phyloP scores from a whole-genome alignment of 306 rosid species.

The Lathyrus oleraceus region DNA sequence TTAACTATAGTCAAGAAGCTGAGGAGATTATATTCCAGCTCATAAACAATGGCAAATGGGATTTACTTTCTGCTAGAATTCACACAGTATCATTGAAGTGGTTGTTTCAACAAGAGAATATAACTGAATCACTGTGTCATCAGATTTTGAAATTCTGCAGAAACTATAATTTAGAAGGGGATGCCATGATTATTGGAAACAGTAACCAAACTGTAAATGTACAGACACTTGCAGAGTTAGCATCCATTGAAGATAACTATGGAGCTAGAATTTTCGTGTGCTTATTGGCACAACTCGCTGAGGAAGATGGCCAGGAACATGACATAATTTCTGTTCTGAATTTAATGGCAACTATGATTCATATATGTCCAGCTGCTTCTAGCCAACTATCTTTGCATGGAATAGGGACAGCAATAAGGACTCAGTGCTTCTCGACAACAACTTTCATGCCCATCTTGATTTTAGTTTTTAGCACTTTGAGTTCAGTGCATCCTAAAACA shows the following conservation, averaged over 20 bases:
- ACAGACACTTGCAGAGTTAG: slow-evolving; percentile 67
- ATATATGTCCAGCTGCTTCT: slow-evolving; percentile 59
- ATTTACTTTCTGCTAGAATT: slow-evolving; percentile 68
- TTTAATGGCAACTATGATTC: slow-evolving; percentile 52
- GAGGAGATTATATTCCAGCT: slow-evolving; percentile 69
- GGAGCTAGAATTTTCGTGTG: slow-evolving; percentile 66
- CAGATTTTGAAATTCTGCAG: slow-evolving; percentile 77
- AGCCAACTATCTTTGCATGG: slow-evolving; percentile 62
- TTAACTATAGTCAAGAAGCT: slow-evolving; percentile 71
- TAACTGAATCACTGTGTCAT: slow-evolving; percentile 50
- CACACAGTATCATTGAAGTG: slow-evolving; percentile 74
- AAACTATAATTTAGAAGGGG: slow-evolving; percentile 46
- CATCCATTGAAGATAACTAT: slow-evolving; percentile 61
- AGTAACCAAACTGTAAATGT: slow-evolving; percentile 44
- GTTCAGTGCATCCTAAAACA: slow-evolving; percentile 57
- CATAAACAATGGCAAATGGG: slow-evolving; percentile 64
- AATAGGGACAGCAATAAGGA: slow-evolving; percentile 58
- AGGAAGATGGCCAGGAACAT: slow-evolving; percentile 59
- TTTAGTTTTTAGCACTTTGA: slow-evolving; percentile 58
- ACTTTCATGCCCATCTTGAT: slow-evolving; percentile 46
- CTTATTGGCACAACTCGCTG: slow-evolving; percentile 62
- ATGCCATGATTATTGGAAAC: slow-evolving; percentile 38
- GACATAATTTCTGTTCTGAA: slow-evolving; percentile 31
- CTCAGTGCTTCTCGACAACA: slow-evolving; percentile 46
- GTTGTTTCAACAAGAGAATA: slow-evolving; percentile 87